A percentile compares a stretch with the other conserved stretches of the same genome.
These are phyloP conservation scores for Clonostachys solani DNA, from an alignment of 2,329 filamentous ascomycete species.

Conservation along the genomic window DNA sequence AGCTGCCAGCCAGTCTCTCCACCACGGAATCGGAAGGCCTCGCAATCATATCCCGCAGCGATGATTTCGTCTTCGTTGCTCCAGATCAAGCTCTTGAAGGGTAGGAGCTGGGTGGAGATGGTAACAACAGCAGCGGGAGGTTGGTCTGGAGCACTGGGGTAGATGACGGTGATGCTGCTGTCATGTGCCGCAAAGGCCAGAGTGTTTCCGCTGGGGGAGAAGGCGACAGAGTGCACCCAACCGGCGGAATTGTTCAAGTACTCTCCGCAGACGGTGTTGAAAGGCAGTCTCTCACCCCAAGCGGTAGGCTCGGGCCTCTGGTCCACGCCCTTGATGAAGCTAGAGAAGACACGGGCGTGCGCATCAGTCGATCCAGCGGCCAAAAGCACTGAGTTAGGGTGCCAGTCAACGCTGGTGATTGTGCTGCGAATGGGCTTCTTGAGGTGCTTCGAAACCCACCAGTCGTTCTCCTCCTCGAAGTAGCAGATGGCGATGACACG, in stretches of 20 bases:
- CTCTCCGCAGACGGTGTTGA: slow-evolving; percentile 98
- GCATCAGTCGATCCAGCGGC: slow-evolving; percentile 97
- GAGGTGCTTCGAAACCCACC: slow-evolving; percentile 99
- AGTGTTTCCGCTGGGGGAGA: slow-evolving; percentile 89
- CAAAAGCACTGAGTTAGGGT: slow-evolving; percentile 93
- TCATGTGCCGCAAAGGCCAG: slow-evolving; percentile 93
- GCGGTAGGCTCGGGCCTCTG: slow-evolving; percentile 77
- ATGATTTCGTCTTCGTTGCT: slow-evolving; percentile 89
- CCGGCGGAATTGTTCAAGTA: slow-evolving; percentile 94
- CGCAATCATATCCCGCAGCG: slow-evolving; percentile 85
- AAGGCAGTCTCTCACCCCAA: slow-evolving; percentile 94
- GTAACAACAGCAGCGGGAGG: slow-evolving; percentile 87
- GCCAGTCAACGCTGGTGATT: slow-evolving; percentile 92
- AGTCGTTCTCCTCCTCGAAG: slow-evolving; percentile 99
- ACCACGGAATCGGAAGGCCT: slow-evolving; percentile 86
- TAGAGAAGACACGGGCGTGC: slow-evolving; percentile 89
- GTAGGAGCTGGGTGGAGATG: slow-evolving; percentile 83
- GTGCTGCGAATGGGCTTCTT: slow-evolving; percentile 99
- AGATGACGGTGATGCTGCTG: slow-evolving; percentile 94
- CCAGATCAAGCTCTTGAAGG: slow-evolving; percentile 92
- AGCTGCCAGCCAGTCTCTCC: slow-evolving; percentile 78
- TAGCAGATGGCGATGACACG: slow-evolving; percentile 96
- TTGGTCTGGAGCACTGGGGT: slow-evolving; percentile 86
- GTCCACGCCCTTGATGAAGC: slow-evolving; percentile 95
- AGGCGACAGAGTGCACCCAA: slow-evolving; percentile 91